Evolutionary conservation across 257 asterid genomes (phyloP).

Genomic region (Pogostemon cablin): DNA sequence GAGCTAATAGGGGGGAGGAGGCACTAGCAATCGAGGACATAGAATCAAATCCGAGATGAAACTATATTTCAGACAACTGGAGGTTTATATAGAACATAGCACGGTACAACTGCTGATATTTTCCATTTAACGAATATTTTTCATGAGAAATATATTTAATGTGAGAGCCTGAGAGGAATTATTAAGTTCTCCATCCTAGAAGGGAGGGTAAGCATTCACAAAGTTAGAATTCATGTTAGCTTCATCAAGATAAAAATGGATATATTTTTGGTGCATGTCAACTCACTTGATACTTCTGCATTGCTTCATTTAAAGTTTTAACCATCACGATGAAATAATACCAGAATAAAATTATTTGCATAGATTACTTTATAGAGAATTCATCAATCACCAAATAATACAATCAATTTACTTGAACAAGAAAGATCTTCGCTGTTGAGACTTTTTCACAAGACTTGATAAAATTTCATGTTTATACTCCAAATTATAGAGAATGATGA

Average conservation of each 20-base stretch:
- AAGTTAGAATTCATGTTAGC: not conserved
- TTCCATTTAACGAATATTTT: not conserved
- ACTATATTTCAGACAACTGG: not conserved
- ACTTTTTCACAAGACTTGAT: slow-evolving; percentile 14
- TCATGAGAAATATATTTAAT: slow-evolving; percentile 2
- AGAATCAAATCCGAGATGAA: slow-evolving; percentile 11
- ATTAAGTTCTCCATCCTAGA: not conserved
- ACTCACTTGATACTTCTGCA: not conserved
- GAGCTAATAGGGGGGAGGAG: not conserved
- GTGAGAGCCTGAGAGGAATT: not conserved
- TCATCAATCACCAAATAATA: not conserved
- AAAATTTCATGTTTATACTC: not conserved
- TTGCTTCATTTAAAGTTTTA: not conserved
- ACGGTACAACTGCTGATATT: not conserved
- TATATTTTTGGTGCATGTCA: slow-evolving; percentile 1
- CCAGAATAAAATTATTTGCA: no score
- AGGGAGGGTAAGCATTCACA: not conserved
- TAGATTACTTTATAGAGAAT: not conserved
- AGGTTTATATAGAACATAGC: not conserved
- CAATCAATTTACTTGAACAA: slow-evolving; percentile 13
- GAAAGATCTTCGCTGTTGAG: slow-evolving; percentile 8
- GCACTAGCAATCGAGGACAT: slow-evolving; percentile 3
- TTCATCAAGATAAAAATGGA: not conserved
- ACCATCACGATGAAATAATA: not conserved
- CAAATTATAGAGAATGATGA: slow-evolving; percentile 22